Conservation (phyloP, 371 early-diverging fungal species). For the Mortierella sp. region DNA sequence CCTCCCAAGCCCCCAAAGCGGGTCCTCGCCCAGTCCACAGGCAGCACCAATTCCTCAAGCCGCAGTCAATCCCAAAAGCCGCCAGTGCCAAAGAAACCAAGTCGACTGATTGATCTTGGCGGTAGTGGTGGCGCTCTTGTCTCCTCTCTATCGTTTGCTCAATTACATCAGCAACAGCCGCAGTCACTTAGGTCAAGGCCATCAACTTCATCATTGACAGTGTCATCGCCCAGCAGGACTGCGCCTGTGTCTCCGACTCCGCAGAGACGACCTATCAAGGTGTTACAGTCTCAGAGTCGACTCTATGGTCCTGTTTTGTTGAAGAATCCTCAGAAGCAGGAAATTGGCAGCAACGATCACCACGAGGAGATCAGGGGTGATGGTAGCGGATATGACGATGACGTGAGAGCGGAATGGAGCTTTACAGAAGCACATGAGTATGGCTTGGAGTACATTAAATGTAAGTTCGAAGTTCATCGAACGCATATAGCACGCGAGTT, state of each 20-base stretch:
- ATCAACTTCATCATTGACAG: not conserved
- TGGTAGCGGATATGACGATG: too few relatives aligned
- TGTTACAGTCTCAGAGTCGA: slow-evolving; percentile 23
- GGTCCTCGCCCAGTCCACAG: slow-evolving; percentile 32
- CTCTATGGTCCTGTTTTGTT: slow-evolving; percentile 24
- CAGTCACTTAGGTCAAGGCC: not conserved
- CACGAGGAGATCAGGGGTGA: not conserved
- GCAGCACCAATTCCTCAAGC: slow-evolving; percentile 38
- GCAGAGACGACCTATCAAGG: not conserved
- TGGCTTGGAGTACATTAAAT: not conserved
- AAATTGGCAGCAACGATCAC: not conserved
- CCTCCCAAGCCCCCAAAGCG: slow-evolving; percentile 47
- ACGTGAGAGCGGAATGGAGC: not conserved
- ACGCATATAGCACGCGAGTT: too few relatives aligned
- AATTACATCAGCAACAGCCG: slow-evolving; percentile 3
- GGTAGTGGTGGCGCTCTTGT: too few relatives aligned
- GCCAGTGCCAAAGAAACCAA: slow-evolving; percentile 42
- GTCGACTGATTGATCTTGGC: slow-evolving; percentile 3
- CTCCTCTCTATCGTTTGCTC: not conserved
- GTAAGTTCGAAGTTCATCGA: too few relatives aligned
- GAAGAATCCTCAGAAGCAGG: slow-evolving; percentile 7
- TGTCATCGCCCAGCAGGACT: too few relatives aligned
- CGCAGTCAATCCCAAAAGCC: slow-evolving; percentile 24
- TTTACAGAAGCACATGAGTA: not conserved
- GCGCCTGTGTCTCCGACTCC: too few relatives aligned